A percentile compares a stretch with the other conserved stretches of the same genome.
These are phyloP conservation scores for Annulohypoxylon maeteangense DNA, from an alignment of 495 filamentous ascomycete species.

Conservation along the genomic window DNA sequence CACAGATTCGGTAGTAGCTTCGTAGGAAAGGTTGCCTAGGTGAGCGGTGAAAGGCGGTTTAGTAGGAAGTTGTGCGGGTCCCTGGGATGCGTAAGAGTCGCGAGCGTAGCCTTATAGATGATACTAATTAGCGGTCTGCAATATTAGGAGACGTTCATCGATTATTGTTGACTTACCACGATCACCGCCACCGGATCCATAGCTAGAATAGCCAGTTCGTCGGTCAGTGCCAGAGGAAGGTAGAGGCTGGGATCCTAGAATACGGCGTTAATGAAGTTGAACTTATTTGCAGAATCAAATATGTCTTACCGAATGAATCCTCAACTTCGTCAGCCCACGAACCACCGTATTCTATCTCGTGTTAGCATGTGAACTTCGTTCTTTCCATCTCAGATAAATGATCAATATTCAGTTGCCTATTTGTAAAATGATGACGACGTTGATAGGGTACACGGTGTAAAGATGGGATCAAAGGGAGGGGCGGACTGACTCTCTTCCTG, in stretches of 20 bases:
- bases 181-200: conserved; percentile 45
- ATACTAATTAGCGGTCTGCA: conserved; percentile 15
- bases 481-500: conserved; percentile 78
- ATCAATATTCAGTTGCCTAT: not conserved
- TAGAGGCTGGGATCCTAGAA: conserved; percentile 57
- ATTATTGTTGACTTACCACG: conserved; percentile 49
- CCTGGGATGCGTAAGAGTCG: conserved; percentile 74
- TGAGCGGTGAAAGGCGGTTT: conserved; percentile 95
- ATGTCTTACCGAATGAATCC: conserved; percentile 74
- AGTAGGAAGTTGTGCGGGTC: conserved; percentile 82
- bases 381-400: not conserved
- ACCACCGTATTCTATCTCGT: conserved; percentile 72
- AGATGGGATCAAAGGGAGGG: conserved; percentile 35
- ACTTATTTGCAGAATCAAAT: conserved; percentile 15
- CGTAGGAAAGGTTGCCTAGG: conserved; percentile 95
- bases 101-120: conserved; percentile 69
- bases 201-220: conserved; percentile 49
- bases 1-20: conserved; percentile 82
- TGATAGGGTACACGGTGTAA: not conserved
- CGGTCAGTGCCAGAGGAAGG: conserved; percentile 54
- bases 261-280: conserved; percentile 35
- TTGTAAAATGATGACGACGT: conserved; percentile 21
- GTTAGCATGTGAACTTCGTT: conserved; percentile 52
- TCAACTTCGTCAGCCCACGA: conserved; percentile 99
- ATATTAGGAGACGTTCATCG: not conserved